Conservation (phyloP, 495 filamentous ascomycete species). For the Bacidia gigantensis region DNA sequence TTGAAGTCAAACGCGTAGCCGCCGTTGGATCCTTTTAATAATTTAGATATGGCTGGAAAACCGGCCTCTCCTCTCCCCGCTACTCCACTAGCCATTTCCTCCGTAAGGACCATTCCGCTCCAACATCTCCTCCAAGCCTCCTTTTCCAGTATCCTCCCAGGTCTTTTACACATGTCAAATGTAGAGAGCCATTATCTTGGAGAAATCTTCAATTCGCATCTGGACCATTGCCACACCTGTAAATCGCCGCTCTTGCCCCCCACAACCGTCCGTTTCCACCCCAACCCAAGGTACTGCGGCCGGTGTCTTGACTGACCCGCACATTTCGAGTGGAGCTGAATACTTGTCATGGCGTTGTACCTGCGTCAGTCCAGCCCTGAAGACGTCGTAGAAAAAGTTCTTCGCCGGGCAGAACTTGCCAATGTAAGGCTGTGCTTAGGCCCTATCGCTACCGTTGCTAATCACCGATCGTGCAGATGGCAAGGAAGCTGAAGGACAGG, state of each 20-base stretch:
- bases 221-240: too few relatives aligned
- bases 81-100: not conserved
- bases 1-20: not conserved
- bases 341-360: constrained; percentile 24
- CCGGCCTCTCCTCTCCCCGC: not conserved
- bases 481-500: constrained; percentile 76
- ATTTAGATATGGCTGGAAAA: too few relatives aligned
- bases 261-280: too few relatives aligned
- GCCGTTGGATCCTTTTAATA: too few relatives aligned
- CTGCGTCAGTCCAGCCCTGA: constrained; percentile 34
- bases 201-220: too few relatives aligned
- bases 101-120: not conserved
- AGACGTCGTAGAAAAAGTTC: constrained; percentile 53
- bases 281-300: too few relatives aligned
- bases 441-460: not conserved
- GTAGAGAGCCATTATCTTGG: too few relatives aligned
- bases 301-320: too few relatives aligned
- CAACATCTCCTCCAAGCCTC: not conserved
- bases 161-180: too few relatives aligned
- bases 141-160: too few relatives aligned
- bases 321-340: too few relatives aligned
- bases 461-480: constrained; percentile 47
- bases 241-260: too few relatives aligned
- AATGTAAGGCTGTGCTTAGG: constrained; percentile 42
- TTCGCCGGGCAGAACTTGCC: constrained; percentile 64